Conservation (phyloP, 2,329 filamentous ascomycete genomes). For the Diaporthe caulivora region DNA sequence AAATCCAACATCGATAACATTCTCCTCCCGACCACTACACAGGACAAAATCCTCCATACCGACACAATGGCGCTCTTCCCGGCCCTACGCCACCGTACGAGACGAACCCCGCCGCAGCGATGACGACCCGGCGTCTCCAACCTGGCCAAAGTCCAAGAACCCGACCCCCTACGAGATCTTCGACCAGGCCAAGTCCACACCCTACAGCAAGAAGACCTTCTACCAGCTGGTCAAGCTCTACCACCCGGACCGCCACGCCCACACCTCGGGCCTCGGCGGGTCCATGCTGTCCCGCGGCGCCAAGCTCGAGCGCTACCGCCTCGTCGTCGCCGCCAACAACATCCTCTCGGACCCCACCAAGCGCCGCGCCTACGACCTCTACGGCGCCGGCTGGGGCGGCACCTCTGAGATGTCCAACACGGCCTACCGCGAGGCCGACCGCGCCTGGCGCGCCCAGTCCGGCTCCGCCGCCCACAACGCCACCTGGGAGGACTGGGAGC, state of each 20-base stretch:
- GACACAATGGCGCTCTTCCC: conserved; percentile 30
- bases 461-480: conserved; percentile 76
- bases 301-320: conserved; percentile 88
- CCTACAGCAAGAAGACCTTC: conserved; percentile 87
- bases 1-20: background rate
- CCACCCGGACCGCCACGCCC: conserved; percentile 80
- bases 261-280: conserved; percentile 54
- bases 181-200: conserved; percentile 63
- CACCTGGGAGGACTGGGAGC: conserved; percentile 98
- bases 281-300: conserved; percentile 69
- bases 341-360: conserved; percentile 86
- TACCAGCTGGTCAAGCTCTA: conserved; percentile 96
- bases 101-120: conserved; percentile 19
- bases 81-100: conserved; percentile 42
- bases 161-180: conserved; percentile 96
- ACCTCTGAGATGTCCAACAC: conserved; percentile 62
- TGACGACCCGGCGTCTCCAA: conserved; percentile 19
- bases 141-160: conserved; percentile 61
- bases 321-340: conserved; percentile 88
- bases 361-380: conserved; percentile 84
- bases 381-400: conserved; percentile 84
- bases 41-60: background rate
- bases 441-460: conserved; percentile 61
- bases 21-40: background rate
- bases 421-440: conserved; percentile 55